Base-by-base conservation (phyloP, 1,139 yeast genomes). In the Yamadazyma epiphylla region DNA sequence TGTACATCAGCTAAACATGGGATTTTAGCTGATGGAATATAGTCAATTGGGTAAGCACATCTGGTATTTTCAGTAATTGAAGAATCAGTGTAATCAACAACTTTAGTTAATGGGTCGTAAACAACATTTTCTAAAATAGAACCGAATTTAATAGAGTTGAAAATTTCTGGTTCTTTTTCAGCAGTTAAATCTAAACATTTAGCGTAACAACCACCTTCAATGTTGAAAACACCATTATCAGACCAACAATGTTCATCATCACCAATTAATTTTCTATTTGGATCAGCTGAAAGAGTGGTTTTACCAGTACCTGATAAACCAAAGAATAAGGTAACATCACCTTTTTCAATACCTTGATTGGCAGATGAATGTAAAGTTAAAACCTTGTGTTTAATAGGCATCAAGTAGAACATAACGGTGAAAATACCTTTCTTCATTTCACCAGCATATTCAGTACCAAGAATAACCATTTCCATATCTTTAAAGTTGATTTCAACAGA, bases 181-280 rank as follows among this genome's bases (percentile, higher is more conserved):
- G 73, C 82, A 35, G 89, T 71, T 47, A 91, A 74, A 54, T 88
- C 96, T 48, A 91, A 73, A 70, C 97, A 89, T 69, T 91, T 91
- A 56, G 97, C 97, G 72, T 91, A 91, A 73, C 98, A 91, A 45
- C 98, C 98, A 66, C 98, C 98, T 71, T 91, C 98, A 55, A 91
- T 89, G 78, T 91, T 91, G 80, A 91, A 91, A 40, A 91, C 96
- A 70, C 98, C 98, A 47, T 84, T 72, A 64, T 91, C 95, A 21
- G 96, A 85, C 98, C 98, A 91, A 71, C 97, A 91, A 71, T 91
- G 98, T 70, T 91, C 98, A 59, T 91, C 98, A 59, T 91, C 98
- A 63, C 98, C 98, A 56, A 91, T 91, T 61, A 91, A 77, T 60
- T 77, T 68, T 66, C 98, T 84, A 68, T 85, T 74, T 41, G 96